Conservation (phyloP, 257 asterid genomes). For the Hygrophila difformis region DNA sequence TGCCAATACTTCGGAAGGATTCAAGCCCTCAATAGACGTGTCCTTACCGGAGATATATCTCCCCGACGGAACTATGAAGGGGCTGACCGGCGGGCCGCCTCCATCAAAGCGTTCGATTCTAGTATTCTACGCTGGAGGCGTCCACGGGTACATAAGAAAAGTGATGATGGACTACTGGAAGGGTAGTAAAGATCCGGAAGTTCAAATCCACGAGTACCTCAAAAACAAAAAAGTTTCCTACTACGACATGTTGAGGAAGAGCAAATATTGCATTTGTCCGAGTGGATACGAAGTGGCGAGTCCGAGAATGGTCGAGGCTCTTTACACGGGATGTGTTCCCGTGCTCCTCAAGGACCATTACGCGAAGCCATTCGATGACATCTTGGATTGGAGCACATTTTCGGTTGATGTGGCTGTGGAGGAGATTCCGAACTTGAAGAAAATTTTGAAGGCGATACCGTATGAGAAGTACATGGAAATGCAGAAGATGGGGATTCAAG, state of each 20-base stretch:
- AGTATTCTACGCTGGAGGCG: conserved; percentile 48
- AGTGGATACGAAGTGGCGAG: conserved; percentile 65
- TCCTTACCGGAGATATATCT: conserved; percentile 55
- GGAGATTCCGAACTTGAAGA: conserved; percentile 38
- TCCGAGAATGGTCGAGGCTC: conserved; percentile 60
- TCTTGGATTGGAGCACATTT: conserved; percentile 43
- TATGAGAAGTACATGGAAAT: conserved; percentile 22
- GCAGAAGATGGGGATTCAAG: conserved; percentile 35
- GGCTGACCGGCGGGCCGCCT: conserved; percentile 44
- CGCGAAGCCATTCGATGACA: conserved; percentile 42
- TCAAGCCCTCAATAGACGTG: conserved; percentile 41
- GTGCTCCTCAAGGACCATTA: conserved; percentile 47
- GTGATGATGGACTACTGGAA: conserved; percentile 49
- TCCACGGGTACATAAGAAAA: conserved; percentile 47
- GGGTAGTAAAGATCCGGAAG: conserved; percentile 22
- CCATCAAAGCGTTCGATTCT: conserved; percentile 27
- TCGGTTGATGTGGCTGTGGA: conserved; percentile 25
- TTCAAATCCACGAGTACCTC: conserved; percentile 38
- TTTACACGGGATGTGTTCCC: conserved; percentile 52
- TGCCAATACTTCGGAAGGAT: conserved; percentile 51
- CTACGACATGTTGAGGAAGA: conserved; percentile 44
- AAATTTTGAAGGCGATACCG: conserved; percentile 33
- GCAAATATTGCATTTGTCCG: conserved; percentile 53
- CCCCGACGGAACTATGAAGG: conserved; percentile 39
- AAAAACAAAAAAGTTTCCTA: conserved; percentile 27